A percentile compares a stretch with the other conserved stretches of the same genome.
phyloP scores from a whole-genome alignment of 179 eudicot species.

The Gypsophila paniculata region DNA sequence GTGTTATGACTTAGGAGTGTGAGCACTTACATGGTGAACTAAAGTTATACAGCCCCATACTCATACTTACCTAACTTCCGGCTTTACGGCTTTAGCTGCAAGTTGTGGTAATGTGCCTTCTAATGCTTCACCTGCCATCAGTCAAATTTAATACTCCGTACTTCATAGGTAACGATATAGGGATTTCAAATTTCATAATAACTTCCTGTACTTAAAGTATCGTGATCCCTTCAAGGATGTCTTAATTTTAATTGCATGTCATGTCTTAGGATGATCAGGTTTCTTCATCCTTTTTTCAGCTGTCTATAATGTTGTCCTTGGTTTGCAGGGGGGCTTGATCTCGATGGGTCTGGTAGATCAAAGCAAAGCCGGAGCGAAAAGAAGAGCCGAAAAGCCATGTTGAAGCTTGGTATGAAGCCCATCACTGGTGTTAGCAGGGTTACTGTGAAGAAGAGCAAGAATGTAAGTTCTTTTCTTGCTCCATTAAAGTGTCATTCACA shows the following conservation, averaged over 20 bases:
- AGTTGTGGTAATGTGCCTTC: not conserved
- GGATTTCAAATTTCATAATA: too few species aligned
- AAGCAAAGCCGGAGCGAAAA: slow-evolving; percentile 78
- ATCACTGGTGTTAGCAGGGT: slow-evolving; percentile 68
- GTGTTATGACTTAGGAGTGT: not conserved
- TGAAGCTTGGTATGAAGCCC: slow-evolving; percentile 74
- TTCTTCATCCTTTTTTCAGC: not conserved
- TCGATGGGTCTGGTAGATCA: slow-evolving; percentile 58
- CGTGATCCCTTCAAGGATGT: too few species aligned
- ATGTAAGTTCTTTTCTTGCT: slow-evolving; percentile 33
- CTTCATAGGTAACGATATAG: too few species aligned
- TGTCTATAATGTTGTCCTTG: not conserved
- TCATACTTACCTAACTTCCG: not conserved
- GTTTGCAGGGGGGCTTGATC: slow-evolving; percentile 36
- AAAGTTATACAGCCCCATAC: not conserved
- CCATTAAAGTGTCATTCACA: not conserved
- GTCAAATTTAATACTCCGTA: too few species aligned
- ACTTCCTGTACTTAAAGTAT: too few species aligned
- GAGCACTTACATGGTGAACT: not conserved
- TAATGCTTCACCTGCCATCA: not conserved
- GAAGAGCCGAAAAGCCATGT: slow-evolving; percentile 79
- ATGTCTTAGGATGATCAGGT: not conserved
- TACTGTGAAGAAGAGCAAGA: slow-evolving; percentile 77
- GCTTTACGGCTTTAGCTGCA: not conserved
- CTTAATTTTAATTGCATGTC: not conserved